Evolutionary conservation across 2,329 filamentous ascomycete genomes (phyloP), one percentile per base, ranked within the genome.

Genomic region (Fusarium sp.): DNA sequence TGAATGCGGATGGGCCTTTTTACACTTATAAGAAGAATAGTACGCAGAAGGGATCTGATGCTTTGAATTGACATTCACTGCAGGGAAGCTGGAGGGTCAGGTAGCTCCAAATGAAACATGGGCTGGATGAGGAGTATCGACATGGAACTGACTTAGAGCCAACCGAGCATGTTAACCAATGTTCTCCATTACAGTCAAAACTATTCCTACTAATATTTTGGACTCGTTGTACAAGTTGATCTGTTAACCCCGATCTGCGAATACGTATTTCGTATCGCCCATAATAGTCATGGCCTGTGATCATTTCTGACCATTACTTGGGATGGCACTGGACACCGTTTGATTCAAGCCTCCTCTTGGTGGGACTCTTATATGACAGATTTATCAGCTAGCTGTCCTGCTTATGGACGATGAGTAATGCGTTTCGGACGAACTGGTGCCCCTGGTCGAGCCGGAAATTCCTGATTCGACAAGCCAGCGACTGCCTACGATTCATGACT

Each of bases 121-220:
- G 26, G 6, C 26, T 11, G 8, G 26, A 48, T 12, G 14, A 30
- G 20, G 26, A 22, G 45, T 12, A 22, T 48, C 13, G 14, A 48
- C 15, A 17, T 17, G 20, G 26, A 30, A 8, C 26, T 18, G 20
- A 6, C 4, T n/a, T 17, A 17, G 15, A 50, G 22, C 32, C 11
- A 30, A n/a, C 5, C 22, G 8, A 32, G 22, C 5, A n/a, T n/a
- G 17, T 2, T 3, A n/a, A 15, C 18, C 8, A n/a, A n/a, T 1
- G 8, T 4, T n/a, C 7, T 8, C 20, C 11, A 30, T 9, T 13
- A 13, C 22, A 9, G 10, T 13, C 10, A 24, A 18, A 4, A 51
- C 0, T 9, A 13, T 14, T 4, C 8, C 28, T 5, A n/a, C 22
- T 35, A 1, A 7, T 18, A n/a, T 4, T n/a, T n/a, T 10, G 15